A percentile compares a stretch with the other conserved stretches of the same genome.
These are phyloP conservation scores for Danielia reshetovae DNA, from an alignment of 805 yeast genomes.

Conservation along the genomic window DNA sequence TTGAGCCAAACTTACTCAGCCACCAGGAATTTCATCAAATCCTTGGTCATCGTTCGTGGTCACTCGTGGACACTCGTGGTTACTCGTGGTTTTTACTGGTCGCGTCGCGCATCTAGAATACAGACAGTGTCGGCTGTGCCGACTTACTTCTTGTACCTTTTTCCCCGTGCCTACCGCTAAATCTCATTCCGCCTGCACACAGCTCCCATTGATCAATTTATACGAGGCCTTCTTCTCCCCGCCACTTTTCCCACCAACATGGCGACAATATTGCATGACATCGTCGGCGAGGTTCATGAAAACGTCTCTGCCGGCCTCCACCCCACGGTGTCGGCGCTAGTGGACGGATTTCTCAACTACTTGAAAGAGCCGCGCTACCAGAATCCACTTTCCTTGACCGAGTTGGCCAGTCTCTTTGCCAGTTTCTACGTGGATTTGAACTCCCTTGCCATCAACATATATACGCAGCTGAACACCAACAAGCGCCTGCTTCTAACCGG, in stretches of 20 bases:
- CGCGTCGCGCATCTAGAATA: no score
- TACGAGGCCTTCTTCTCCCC: no score
- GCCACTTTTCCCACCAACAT: constrained; percentile 3
- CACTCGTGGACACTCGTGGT: no score
- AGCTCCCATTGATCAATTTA: no score
- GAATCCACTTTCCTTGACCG: constrained; percentile 34
- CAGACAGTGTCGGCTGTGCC: no score
- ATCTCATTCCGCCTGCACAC: no score
- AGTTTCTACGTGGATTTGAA: constrained; percentile 37
- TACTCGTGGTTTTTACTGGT: no score
- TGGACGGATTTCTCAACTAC: constrained; percentile 28
- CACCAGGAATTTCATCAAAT: no score
- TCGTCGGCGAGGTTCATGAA: constrained; percentile 22
- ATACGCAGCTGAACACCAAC: constrained; percentile 35
- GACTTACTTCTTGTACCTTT: not conserved
- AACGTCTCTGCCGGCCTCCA: constrained; percentile 17
- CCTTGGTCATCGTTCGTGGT: no score
- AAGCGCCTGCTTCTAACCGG: constrained; percentile 35
- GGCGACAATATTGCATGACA: constrained; percentile 9
- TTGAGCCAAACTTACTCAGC: no score
- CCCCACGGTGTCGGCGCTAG: constrained; percentile 25
- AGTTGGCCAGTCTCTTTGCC: constrained; percentile 31
- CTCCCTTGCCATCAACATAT: constrained; percentile 27
- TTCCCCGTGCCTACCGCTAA: not conserved
- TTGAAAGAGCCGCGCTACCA: constrained; percentile 42